phyloP scores from a whole-genome alignment of 1,139 yeast species.

The Pichia sp. region DNA sequence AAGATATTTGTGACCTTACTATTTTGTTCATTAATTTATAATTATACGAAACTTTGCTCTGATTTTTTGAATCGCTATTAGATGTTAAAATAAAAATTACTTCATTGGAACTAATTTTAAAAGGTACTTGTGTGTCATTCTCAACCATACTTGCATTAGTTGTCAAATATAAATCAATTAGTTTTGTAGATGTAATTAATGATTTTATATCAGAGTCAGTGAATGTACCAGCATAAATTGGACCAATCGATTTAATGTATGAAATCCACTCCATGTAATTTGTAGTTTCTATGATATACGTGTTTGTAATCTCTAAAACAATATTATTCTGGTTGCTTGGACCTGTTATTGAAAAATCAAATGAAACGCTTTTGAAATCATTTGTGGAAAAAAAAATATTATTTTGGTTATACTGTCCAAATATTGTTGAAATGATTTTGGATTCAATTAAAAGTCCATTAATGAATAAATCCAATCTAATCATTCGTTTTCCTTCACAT shows the following conservation, averaged over 20 bases:
- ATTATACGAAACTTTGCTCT: neutral
- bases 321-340: neutral
- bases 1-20: neutral
- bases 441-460: conserved; percentile 32
- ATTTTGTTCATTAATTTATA: neutral
- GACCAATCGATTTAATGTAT: conserved; percentile 34
- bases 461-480: conserved; percentile 30
- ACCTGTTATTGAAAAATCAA: conserved; percentile 7
- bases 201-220: conserved; percentile 32
- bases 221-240: conserved; percentile 34
- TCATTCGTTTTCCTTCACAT: conserved; percentile 14
- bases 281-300: conserved; percentile 25
- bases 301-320: conserved; percentile 11
- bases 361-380: neutral
- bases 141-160: neutral
- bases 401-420: conserved; percentile 1
- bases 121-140: neutral
- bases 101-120: neutral
- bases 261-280: conserved; percentile 33
- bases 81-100: neutral
- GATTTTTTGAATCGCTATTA: neutral
- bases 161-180: conserved; percentile 11
- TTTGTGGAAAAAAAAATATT: neutral
- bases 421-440: conserved; percentile 20
- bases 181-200: conserved; percentile 31